Conservation (phyloP, 768 basidiomycete genomes). For the Gautieria morchelliformis region DNA sequence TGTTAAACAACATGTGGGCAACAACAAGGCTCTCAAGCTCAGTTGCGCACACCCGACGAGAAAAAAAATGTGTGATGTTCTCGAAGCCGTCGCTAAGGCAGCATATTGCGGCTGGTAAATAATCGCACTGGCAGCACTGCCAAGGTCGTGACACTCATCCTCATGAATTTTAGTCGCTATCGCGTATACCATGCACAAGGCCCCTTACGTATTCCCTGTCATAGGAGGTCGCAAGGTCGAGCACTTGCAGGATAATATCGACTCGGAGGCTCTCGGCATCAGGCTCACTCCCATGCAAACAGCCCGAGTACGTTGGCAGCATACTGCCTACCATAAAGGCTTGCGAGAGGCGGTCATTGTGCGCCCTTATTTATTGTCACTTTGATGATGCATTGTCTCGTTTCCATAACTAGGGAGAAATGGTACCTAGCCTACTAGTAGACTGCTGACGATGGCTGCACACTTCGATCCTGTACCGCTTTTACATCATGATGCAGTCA, state of each 20-base stretch:
- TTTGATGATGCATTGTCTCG: neutral
- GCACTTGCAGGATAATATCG: conserved; percentile 39
- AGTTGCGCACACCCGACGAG: conserved; percentile 35
- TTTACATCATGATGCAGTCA: neutral
- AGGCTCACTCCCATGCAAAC: conserved; percentile 32
- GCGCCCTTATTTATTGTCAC: conserved; percentile 11
- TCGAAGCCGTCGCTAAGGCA: conserved; percentile 44
- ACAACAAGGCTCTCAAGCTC: too few relatives aligned
- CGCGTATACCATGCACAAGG: conserved; percentile 46
- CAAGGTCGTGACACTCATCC: neutral
- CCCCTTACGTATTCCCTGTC: conserved; percentile 42
- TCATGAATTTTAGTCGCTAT: conserved; percentile 32
- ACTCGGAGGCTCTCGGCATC: conserved; percentile 42
- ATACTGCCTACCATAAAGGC: conserved; percentile 33
- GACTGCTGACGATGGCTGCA: neutral
- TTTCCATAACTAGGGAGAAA: neutral
- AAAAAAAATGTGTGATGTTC: conserved; percentile 29
- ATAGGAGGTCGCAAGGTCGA: conserved; percentile 44
- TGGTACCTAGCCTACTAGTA: neutral
- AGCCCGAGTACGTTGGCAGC: conserved; percentile 37
- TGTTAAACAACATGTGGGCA: too few relatives aligned
- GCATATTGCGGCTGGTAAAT: conserved; percentile 31
- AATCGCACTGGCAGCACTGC: conserved; percentile 13
- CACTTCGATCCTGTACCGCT: neutral
- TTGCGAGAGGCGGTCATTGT: conserved; percentile 31